Evolutionary conservation across 2,329 filamentous ascomycete genomes (phyloP).

Genomic region (Epichloe gansuensis): DNA sequence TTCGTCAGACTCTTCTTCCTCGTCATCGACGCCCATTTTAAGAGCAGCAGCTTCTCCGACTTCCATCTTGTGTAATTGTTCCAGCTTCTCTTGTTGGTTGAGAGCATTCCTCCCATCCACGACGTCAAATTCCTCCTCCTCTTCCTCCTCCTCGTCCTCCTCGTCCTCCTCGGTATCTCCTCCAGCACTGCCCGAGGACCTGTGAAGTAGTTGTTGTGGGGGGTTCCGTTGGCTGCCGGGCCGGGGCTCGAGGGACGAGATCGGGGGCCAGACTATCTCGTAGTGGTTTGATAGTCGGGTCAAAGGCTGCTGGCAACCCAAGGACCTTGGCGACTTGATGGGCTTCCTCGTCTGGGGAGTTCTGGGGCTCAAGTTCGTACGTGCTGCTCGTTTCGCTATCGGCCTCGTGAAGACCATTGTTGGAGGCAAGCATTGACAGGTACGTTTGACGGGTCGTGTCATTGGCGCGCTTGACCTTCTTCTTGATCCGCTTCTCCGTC

Average conservation of each 20-base stretch:
- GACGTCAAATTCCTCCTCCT: conserved; percentile 32
- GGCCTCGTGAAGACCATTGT: conserved; percentile 43
- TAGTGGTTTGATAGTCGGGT: conserved; percentile 50
- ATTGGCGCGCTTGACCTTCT: conserved; percentile 72
- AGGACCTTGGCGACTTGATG: conserved; percentile 52
- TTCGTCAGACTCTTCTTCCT: conserved; percentile 25
- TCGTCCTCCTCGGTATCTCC: conserved; percentile 30
- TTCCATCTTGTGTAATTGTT: conserved; percentile 48
- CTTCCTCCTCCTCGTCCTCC: conserved; percentile 18
- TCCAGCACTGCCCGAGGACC: conserved; percentile 21
- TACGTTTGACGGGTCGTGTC: conserved; percentile 69
- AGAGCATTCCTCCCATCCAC: conserved; percentile 30
- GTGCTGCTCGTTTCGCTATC: conserved; percentile 40
- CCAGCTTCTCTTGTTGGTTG: conserved; percentile 34
- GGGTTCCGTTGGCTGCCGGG: conserved; percentile 7
- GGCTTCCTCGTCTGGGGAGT: conserved; percentile 50
- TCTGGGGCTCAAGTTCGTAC: conserved; percentile 42
- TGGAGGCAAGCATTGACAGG: conserved; percentile 60
- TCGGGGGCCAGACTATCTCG: conserved; percentile 18
- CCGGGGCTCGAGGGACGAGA: conserved; percentile 11
- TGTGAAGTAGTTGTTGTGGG: conserved; percentile 13
- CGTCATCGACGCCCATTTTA: conserved; percentile 25
- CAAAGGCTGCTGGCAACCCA: conserved; percentile 49
- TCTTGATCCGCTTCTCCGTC: conserved; percentile 76
- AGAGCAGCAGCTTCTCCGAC: conserved; percentile 44